Evolutionary conservation across 352 stramenopile genomes (phyloP), one percentile per base, ranked within the genome.

Genomic region (Pythium rhizo-oryzae): DNA sequence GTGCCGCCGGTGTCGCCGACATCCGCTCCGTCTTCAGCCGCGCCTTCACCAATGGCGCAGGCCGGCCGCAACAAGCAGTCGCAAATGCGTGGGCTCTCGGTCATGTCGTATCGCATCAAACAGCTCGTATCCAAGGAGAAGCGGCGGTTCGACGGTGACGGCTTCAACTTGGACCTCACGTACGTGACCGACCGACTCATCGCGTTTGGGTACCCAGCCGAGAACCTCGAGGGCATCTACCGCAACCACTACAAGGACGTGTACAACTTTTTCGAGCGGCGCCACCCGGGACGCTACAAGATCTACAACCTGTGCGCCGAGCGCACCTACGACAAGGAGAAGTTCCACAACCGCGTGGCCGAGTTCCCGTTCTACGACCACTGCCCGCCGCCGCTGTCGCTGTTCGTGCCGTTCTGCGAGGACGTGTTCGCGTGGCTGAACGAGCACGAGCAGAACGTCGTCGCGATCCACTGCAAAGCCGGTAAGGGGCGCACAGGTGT

Each of bases 251-350:
- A 90, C 68, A 89, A 87, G 54, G 93, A 98, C 59, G 88, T 98
- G 25, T 88, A 91, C 65, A 78, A 90, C 54, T 97, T 98, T 70
- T 94, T 98, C 43, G 85, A 97, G 66, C 79, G 82, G 33, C 84
- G 86, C 30, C 92, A 98, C 68, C 46, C 75, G 3, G 75, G 74
- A 39, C 78, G 78, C 47, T 97, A 97, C 71, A 92, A 87, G 52
- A 85, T 98, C 50, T 98, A 97, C 78, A 98, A 98, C 56, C 85
- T 98, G 41, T 93, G 92, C 71, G 89, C 83, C 8, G 93, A 98
- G 71, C 81, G 85, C 1, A 74, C 70, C n/a, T 96, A 96, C 65
- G 77, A 89, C 67, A 81, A 89, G 30, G 85, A 87, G 11, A 92
- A 90, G 53, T 94, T 94, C 57, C 84, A 92, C 73, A 74, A 83